Evolutionary conservation across 2,329 filamentous ascomycete genomes (phyloP), one percentile per base, ranked within the genome.

Genomic region (Phaeosphaeria sp.): DNA sequence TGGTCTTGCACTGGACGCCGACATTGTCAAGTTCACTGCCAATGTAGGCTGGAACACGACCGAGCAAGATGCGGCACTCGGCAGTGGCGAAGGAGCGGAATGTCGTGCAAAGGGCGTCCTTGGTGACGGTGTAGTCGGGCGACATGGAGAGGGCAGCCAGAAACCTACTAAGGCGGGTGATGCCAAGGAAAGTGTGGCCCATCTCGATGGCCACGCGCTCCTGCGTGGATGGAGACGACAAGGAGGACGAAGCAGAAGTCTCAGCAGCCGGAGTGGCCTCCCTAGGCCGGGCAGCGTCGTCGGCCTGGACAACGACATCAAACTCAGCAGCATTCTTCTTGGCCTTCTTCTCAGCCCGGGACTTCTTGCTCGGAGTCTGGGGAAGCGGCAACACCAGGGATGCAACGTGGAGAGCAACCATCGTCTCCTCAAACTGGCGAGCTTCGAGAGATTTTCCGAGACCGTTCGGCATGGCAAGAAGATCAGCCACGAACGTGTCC

Each of bases 161-260:
- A 24, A 61, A 55, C 3, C 30, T 25, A 2, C 47, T 51, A 6
- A 58, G 20, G 2, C 49, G 56, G 1, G 11, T 43, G 13, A 7
- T 27, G 36, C 58, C 55, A 11, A 61, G 49, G 25, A 49, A 49
- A 9, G 51, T 56, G 11, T 30, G 53, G 43, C 49, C 36, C n/a
- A 39, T 17, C 3, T 15, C n/a, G 15, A 39, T 39, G 17, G 17
- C 36, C 36, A n/a, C 17, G 17, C 13, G 2, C 36, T 39, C 17
- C 30, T 11, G 48, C 51, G 8, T 42, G 24, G n/a, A 49, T 36
- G 5, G 49, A 43, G 40, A 18, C 7, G 40, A 15, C 3, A 6
- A 17, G 5, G 36, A 40, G 13, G 36, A 40, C n/a, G 36, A 17
- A 6, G 36, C 6, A 40, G 36, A 18, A 36, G 30, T 7, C 30